Base-by-base conservation (phyloP, 495 filamentous ascomycete species). In the Cercophora newfieldiana region DNA sequence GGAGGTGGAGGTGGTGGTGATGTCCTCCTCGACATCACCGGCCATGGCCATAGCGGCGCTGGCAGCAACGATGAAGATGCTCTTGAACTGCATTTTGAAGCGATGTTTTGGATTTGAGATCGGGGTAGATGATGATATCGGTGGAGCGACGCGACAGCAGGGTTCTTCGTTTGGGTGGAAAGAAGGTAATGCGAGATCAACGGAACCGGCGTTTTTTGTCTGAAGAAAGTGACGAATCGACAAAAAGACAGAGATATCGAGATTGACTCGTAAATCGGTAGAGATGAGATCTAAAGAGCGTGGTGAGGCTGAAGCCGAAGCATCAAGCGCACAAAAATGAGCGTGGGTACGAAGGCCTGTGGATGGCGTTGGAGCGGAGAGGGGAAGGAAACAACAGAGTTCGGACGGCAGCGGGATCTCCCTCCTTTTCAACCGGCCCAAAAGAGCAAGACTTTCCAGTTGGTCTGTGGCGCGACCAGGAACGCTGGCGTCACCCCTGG, bases 71-170 rank as follows among this genome's bases (percentile, higher is more conserved):
- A 73, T 56, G 71, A 75, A 37, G 69, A 78, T 64, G 70, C 70
- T 74, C 70, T 76, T 74, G 66, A 74, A 74, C 65, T 75, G 76
- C 77, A 79, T 79, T 64, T 67, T 77, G 76, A 68, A 64, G 62
- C 59, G 37, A 33, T 63, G 65, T 4, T 53, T 44, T 55, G 30
- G n/a, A 29, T 31, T 8, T 28, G 47, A 62, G 26, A 26, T 51
- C 16, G 18, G 47, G 48, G 18, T 48, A 47, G 58, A 61, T 61
- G 21, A 21, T 19, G 50, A 25, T 30, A 10, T 33, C 51, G 54
- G 48, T 6, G 49, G 30, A 37, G 26, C 24, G 61, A 33, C 2
- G 31, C 25, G 61, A 30, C 12, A 12, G 25, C 22, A 37, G 54
- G 61, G 24, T n/a, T 26, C 21, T 48, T 55, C 30, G 49, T 30